Evolutionary conservation across 306 rosid genomes (phyloP), one percentile per base, ranked within the genome.

Genomic region (Mucuna pruriens): DNA sequence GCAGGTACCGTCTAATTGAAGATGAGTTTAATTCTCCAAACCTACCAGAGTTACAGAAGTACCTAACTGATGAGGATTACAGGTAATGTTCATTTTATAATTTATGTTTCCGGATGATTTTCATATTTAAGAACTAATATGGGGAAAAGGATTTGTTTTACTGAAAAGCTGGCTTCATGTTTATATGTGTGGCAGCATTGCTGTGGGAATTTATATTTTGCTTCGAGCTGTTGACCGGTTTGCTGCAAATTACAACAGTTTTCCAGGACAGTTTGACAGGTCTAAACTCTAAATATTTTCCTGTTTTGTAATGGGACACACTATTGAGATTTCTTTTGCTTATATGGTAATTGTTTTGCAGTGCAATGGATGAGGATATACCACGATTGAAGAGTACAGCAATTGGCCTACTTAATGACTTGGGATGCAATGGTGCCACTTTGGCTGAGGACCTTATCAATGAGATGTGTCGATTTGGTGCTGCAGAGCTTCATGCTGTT

Each of bases 401-500:
- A 60, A 84, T 86, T 76, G 75, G 96, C 84, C 87, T 95, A 55
- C 97, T 95, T 6, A 81, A 42, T 79, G 98, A 95, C 82, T 83
- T 95, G 90, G 99, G 99, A 83, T 93, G 96, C 92, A 95, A 86
- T 44, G 95, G 98, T 22, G 74, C 92, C 51, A 87, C 90, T 51
- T 74, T 95, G 84, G 85, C 97, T 13, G 98, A 95, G 86, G 99
- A 95, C 85, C 99, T 95, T 83, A 90, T 95, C 78, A 90, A 91
- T 63, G 99, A 95, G 89, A 95, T 93, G 94, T 93, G 99, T 84
- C 94, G 99, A 72, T 95, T 93, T 66, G 99, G 99, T 79, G 98
- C 98, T 26, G 89, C 99, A 0, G 97, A 95, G 87, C 97, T 95
- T 69, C 99, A 95, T 71, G 89, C 90, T 26, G 94, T 93, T 74